Evolutionary conservation across 371 early-diverging fungal species (phyloP).

Genomic region (Mucor circinelloides): DNA sequence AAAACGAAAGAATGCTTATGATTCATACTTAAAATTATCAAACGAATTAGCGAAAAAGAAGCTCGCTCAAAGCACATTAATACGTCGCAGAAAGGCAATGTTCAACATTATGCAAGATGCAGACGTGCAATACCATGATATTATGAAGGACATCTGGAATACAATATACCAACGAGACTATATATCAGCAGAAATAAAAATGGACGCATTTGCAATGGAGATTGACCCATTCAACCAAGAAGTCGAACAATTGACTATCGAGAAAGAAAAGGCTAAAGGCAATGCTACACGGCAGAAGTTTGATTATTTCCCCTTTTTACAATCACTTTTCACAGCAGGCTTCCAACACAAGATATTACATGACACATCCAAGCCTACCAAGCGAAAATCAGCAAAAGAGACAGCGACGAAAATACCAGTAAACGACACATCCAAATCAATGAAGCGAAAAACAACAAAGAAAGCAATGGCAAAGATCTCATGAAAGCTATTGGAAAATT

Average conservation of each 20-base stretch:
- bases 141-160: neutral
- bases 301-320: constrained; percentile 18
- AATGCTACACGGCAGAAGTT: constrained; percentile 13
- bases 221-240: neutral
- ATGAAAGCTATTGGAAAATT: no score
- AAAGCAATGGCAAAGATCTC: no score
- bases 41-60: neutral
- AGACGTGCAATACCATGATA: neutral
- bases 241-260: neutral
- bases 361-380: neutral
- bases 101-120: neutral
- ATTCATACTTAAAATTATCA: neutral
- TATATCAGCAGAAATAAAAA: neutral
- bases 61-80: neutral
- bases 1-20: neutral
- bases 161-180: neutral
- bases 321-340: neutral
- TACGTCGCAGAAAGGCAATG: neutral
- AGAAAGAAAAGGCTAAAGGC: neutral
- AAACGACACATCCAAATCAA: no score
- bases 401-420: no score
- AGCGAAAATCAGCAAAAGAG: neutral
- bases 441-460: no score
- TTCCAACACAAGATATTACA: neutral
- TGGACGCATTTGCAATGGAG: neutral